Evolutionary conservation across 176 grass and related monocot species (phyloP).

Genomic region (Echinochloa phyllopogon): DNA sequence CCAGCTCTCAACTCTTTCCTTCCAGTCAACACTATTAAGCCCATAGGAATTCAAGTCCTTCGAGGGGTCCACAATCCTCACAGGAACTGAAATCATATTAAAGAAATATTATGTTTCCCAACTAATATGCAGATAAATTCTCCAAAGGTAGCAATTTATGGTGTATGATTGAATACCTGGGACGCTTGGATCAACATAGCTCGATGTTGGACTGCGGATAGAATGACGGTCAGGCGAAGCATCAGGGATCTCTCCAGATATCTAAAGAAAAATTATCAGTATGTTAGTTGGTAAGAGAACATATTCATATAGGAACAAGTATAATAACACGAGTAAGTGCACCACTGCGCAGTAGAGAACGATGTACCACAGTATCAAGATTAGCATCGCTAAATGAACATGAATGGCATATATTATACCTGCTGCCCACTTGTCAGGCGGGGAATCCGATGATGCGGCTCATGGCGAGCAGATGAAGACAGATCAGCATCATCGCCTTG

Average conservation of each 20-base stretch:
- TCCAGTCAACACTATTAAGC: conserved; percentile 93
- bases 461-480: conserved; percentile 90
- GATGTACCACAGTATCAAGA: conserved; percentile 15
- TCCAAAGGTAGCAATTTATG: conserved; percentile 10
- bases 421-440: conserved; percentile 88
- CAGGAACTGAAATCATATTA: conserved; percentile 81
- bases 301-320: conserved; percentile 28
- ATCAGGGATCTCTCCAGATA: conserved; percentile 94
- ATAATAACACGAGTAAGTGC: not conserved
- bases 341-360: not conserved
- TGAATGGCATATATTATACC: conserved; percentile 48
- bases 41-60: conserved; percentile 99
- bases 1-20: conserved; percentile 99
- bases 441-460: conserved; percentile 84
- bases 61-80: conserved; percentile 97
- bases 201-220: conserved; percentile 90
- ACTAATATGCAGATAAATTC: conserved; percentile 11
- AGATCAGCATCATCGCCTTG: conserved; percentile 80
- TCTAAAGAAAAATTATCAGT: conserved; percentile 47
- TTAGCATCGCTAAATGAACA: not conserved
- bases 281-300: conserved; percentile 21
- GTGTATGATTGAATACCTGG: conserved; percentile 66
- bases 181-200: conserved; percentile 95
- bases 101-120: conserved; percentile 32
- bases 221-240: conserved; percentile 96